These are phyloP conservation scores for Suillus plorans DNA, from an alignment of 768 basidiomycete genomes.

Conservation along the genomic window DNA sequence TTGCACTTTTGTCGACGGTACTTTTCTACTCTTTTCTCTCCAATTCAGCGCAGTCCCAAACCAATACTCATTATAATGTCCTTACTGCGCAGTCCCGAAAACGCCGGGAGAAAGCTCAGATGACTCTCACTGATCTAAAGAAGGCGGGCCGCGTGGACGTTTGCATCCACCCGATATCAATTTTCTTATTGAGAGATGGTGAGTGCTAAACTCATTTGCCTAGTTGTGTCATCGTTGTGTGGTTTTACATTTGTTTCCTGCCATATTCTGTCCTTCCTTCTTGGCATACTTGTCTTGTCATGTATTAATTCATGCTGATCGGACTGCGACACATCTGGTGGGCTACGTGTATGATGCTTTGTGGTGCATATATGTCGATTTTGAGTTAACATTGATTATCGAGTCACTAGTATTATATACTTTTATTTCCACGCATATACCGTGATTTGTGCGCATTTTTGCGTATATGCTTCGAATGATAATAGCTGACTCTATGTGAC, in stretches of 20 bases:
- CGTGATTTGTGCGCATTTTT: neutral
- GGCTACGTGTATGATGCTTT: neutral
- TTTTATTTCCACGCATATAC: neutral
- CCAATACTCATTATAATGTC: neutral
- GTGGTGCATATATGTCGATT: neutral
- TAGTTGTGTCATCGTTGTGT: neutral
- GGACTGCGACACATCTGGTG: neutral
- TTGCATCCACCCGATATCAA: constrained; percentile 59
- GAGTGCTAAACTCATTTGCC: constrained; percentile 12
- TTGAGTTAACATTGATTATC: neutral
- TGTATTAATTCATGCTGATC: neutral
- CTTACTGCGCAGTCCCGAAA: constrained; percentile 5
- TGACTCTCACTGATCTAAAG: constrained; percentile 35
- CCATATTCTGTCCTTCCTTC: neutral
- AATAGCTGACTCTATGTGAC: neutral
- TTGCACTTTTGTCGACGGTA: neutral
- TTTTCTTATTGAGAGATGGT: constrained; percentile 70
- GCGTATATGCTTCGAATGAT: neutral
- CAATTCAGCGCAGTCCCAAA: neutral
- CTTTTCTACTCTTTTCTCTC: neutral
- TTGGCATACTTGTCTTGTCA: no score
- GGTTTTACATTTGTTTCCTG: neutral
- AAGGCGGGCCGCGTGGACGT: constrained; percentile 61
- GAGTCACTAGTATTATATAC: neutral
- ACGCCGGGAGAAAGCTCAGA: constrained; percentile 13